Percentiles rank a stretch among this genome's conserved stretches.
phyloP scores from a whole-genome alignment of 1,284 basidiomycete genomes.

The Trametes polyzona region DNA sequence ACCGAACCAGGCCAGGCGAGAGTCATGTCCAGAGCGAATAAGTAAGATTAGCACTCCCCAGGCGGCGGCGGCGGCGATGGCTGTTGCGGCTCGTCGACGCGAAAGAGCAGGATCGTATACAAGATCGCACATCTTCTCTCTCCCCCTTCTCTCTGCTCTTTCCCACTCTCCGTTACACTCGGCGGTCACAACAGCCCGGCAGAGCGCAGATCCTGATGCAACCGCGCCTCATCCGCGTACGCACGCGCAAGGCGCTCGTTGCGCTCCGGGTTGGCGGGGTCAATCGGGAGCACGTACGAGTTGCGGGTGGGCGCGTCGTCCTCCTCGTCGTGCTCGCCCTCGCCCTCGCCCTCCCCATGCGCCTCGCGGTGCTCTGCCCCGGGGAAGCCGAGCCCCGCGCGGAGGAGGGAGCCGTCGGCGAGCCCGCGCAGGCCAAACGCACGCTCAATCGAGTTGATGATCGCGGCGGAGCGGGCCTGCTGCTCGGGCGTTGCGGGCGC shows the following conservation, averaged over 20 bases:
- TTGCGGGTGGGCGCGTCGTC: conserved; percentile 30
- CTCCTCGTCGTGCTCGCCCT: conserved; percentile 26
- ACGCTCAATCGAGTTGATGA: conserved; percentile 44
- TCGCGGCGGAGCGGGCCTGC: conserved; percentile 25
- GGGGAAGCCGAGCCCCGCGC: conserved; percentile 53
- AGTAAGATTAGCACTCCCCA: conserved; percentile 16
- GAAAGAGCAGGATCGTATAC: conserved; percentile 17
- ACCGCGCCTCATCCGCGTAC: conserved; percentile 55
- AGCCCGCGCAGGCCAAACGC: conserved; percentile 50
- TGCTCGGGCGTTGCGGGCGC: conserved; percentile 33
- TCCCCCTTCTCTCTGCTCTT: neutral
- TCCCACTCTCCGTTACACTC: neutral
- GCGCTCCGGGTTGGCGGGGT: conserved; percentile 49
- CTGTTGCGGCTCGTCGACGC: too few relatives aligned
- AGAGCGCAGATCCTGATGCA: conserved; percentile 62
- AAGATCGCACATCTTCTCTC: neutral
- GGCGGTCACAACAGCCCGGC: conserved; percentile 56
- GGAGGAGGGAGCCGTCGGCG: conserved; percentile 46
- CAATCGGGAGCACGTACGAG: conserved; percentile 47
- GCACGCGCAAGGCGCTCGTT: conserved; percentile 49
- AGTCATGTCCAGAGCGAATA: conserved; percentile 10
- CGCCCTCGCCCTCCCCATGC: conserved; percentile 23
- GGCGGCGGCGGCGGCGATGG: neutral
- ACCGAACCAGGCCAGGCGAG: neutral
- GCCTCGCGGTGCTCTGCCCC: conserved; percentile 34